Evolutionary conservation across 225 moss, liverwort and hornwort genomes (phyloP).

Genomic region (Asterella californica): DNA sequence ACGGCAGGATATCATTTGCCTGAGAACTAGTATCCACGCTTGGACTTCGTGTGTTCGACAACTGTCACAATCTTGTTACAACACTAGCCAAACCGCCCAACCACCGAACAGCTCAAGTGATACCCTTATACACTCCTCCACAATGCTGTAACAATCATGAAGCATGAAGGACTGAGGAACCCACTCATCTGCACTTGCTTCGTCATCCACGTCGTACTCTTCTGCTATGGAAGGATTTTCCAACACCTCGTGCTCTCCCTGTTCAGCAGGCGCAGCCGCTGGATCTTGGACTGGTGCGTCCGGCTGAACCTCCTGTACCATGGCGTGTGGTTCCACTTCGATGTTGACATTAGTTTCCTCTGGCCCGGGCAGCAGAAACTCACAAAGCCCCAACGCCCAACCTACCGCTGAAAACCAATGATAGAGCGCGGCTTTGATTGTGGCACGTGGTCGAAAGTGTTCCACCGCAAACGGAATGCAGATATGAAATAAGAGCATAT

Average conservation of each 20-base stretch:
- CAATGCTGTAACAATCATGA: too few relatives aligned
- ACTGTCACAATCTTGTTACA: too few relatives aligned
- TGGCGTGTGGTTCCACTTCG: slow-evolving; percentile 42
- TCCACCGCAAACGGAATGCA: slow-evolving; percentile 97
- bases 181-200: slow-evolving; percentile 41
- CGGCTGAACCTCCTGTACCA: slow-evolving; percentile 15
- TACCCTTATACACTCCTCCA: too few relatives aligned
- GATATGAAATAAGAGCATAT: slow-evolving; percentile 97
- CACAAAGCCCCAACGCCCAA: slow-evolving; percentile 79
- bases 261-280: slow-evolving; percentile 19
- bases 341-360: slow-evolving; percentile 60
- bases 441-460: slow-evolving; percentile 94
- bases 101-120: too few relatives aligned
- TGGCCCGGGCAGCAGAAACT: slow-evolving; percentile 76
- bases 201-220: slow-evolving; percentile 31
- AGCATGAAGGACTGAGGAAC: slow-evolving; percentile 1
- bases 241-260: slow-evolving; percentile 32
- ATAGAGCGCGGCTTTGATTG: slow-evolving; percentile 75
- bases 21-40: not conserved
- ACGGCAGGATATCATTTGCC: not conserved
- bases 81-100: too few relatives aligned
- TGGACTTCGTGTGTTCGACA: too few relatives aligned
- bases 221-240: slow-evolving; percentile 31
- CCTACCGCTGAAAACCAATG: slow-evolving; percentile 90
- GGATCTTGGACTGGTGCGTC: slow-evolving; percentile 11